A percentile compares a stretch with the other conserved stretches of the same genome.
phyloP scores from a whole-genome alignment of 176 grass and related monocot species.

The Calamus simplicifolius region DNA sequence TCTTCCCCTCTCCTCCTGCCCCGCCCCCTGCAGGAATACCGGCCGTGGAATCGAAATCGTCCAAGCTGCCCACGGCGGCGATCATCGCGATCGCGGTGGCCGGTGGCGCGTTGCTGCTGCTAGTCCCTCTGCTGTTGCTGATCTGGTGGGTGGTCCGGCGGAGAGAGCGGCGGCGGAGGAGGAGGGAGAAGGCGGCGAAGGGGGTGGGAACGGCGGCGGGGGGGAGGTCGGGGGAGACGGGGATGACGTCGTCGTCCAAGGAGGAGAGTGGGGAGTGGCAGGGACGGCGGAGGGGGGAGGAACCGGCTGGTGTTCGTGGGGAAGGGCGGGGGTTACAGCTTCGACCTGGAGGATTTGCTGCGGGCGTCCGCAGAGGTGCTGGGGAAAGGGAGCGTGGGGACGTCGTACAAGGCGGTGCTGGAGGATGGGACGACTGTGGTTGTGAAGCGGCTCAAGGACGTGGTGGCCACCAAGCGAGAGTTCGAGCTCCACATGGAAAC shows the following conservation, averaged over 20 bases:
- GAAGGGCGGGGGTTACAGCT: slow-evolving; percentile 42
- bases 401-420: slow-evolving; percentile 75
- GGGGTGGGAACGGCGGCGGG: slow-evolving; percentile 10
- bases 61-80: slow-evolving; percentile 44
- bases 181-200: slow-evolving; percentile 12
- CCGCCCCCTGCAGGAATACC: not conserved
- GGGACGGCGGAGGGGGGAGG: slow-evolving; percentile 8
- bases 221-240: slow-evolving; percentile 17
- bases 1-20: slow-evolving; percentile 47
- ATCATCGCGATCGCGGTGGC: slow-evolving; percentile 41
- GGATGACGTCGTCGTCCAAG: slow-evolving; percentile 59
- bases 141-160: slow-evolving; percentile 12
- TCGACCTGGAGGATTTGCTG: slow-evolving; percentile 92
- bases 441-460: slow-evolving; percentile 89
- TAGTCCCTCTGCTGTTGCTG: slow-evolving; percentile 28
- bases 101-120: slow-evolving; percentile 17
- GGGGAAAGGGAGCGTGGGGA: slow-evolving; percentile 66
- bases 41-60: not conserved
- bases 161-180: not conserved
- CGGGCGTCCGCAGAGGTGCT: slow-evolving; percentile 94
- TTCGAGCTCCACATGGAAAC: slow-evolving; percentile 50
- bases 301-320: slow-evolving; percentile 67
- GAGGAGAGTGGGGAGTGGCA: slow-evolving; percentile 10
- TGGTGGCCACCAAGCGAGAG: slow-evolving; percentile 37
- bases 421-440: slow-evolving; percentile 80